Percentiles rank a stretch among this genome's conserved stretches.
phyloP scores from a whole-genome alignment of 441 rosid genomes.

The Eruca vesicaria region DNA sequence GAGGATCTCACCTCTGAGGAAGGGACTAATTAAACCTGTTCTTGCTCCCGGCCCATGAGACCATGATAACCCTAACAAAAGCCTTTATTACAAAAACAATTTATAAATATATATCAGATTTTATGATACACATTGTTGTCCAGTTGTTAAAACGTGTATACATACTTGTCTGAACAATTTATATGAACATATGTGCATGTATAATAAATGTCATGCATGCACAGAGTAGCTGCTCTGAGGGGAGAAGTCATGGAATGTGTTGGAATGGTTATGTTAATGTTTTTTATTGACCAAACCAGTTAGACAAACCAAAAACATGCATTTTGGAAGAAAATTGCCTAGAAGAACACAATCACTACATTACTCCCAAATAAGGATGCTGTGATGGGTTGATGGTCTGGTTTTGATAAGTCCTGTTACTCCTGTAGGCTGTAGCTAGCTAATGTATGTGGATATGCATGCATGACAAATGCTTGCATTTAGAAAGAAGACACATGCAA shows the following conservation, averaged over 20 bases:
- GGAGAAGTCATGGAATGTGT: neutral
- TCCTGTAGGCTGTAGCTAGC: too few relatives aligned
- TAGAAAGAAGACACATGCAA: conserved; percentile 5
- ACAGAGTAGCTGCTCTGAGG: neutral
- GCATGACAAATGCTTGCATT: neutral
- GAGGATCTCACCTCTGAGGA: neutral
- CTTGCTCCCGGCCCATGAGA: too few relatives aligned
- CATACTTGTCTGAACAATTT: neutral
- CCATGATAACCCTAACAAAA: too few relatives aligned
- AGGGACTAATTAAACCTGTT: neutral
- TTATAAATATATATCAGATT: neutral
- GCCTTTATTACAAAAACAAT: neutral
- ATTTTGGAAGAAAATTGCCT: neutral
- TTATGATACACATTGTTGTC: neutral
- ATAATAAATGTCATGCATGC: neutral
- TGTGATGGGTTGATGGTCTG: neutral
- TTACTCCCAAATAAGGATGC: neutral
- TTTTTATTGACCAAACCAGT: neutral
- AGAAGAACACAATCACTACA: neutral
- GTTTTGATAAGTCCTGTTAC: neutral
- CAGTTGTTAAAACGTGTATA: neutral
- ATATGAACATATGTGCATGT: neutral
- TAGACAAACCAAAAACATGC: neutral
- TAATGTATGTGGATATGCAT: neutral
- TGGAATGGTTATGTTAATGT: neutral